Percentiles rank a stretch among this genome's conserved stretches.
Evolutionary conservation across 2,329 filamentous ascomycete genomes (phyloP).

Genomic region (Cryphonectria radicalis): DNA sequence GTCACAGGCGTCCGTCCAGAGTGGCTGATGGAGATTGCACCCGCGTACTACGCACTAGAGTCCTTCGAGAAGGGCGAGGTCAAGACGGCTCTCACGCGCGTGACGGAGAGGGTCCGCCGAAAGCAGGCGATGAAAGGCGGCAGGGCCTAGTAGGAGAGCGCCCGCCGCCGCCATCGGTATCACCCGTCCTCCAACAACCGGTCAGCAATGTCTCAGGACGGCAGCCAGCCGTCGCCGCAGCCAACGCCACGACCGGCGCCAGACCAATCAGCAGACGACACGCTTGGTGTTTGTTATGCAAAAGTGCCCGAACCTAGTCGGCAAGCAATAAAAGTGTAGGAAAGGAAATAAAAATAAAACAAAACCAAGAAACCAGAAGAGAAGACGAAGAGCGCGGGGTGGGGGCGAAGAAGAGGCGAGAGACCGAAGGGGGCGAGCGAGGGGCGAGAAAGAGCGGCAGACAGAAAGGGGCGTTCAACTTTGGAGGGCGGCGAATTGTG

Average conservation of each 20-base stretch:
- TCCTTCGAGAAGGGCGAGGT: slow-evolving; percentile 87
- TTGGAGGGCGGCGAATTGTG: background rate
- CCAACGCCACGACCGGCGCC: background rate
- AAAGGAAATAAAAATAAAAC: too few relatives aligned
- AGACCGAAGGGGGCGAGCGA: too few relatives aligned
- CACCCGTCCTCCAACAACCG: background rate
- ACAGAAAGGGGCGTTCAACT: background rate
- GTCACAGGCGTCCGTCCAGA: slow-evolving; percentile 91
- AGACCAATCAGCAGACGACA: background rate
- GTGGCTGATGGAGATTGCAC: slow-evolving; percentile 95
- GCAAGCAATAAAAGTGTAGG: background rate
- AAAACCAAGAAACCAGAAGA: background rate
- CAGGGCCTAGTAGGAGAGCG: slow-evolving; percentile 23
- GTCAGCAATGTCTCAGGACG: background rate
- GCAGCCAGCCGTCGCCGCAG: background rate
- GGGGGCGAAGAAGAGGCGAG: background rate
- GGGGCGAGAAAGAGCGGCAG: background rate
- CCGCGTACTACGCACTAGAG: slow-evolving; percentile 85
- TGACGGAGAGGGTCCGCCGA: slow-evolving; percentile 63
- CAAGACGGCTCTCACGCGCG: slow-evolving; percentile 66
- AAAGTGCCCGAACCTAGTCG: background rate
- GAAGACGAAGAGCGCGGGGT: background rate
- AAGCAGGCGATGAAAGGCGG: slow-evolving; percentile 60
- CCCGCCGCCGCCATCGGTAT: background rate
- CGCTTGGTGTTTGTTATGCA: background rate